Evolutionary conservation across 2,329 filamentous ascomycete genomes (phyloP).

Genomic region (Cadophora gregata): DNA sequence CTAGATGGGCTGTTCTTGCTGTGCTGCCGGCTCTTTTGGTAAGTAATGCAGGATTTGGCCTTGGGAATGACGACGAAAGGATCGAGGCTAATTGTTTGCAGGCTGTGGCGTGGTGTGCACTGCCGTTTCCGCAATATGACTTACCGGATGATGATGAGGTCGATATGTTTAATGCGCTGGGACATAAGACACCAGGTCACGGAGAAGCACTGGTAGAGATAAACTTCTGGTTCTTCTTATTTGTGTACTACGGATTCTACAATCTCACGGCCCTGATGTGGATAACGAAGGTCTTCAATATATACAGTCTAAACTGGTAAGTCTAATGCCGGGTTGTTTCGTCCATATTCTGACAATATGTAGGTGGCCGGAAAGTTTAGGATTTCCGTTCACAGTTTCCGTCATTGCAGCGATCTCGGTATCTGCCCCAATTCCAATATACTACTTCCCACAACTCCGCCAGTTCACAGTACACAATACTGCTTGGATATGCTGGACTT

Average conservation of each 20-base stretch:
- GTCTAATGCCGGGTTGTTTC: background rate
- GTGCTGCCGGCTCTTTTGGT: slow-evolving; percentile 66
- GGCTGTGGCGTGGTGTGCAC: slow-evolving; percentile 68
- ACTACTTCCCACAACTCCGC: slow-evolving; percentile 57
- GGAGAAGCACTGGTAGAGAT: slow-evolving; percentile 67
- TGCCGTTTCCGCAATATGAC: slow-evolving; percentile 69
- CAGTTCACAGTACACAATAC: slow-evolving; percentile 68
- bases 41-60: slow-evolving; percentile 41
- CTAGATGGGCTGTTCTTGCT: slow-evolving; percentile 64
- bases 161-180: slow-evolving; percentile 28
- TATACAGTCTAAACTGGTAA: slow-evolving; percentile 72
- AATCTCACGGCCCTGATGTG: slow-evolving; percentile 70
- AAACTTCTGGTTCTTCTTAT: slow-evolving; percentile 75
- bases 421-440: slow-evolving; percentile 63
- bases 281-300: slow-evolving; percentile 75
- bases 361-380: slow-evolving; percentile 66
- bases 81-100: slow-evolving; percentile 41
- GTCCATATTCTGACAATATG: slow-evolving; percentile 14
- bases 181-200: slow-evolving; percentile 62
- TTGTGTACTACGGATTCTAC: slow-evolving; percentile 74
- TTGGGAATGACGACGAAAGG: background rate
- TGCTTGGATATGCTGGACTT: slow-evolving; percentile 72
- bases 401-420: slow-evolving; percentile 66
- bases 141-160: slow-evolving; percentile 52
- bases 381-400: slow-evolving; percentile 68